Evolutionary conservation across 2,329 filamentous ascomycete genomes (phyloP), one percentile per base, ranked within the genome.

Genomic region (Fusarium guadeloupense): DNA sequence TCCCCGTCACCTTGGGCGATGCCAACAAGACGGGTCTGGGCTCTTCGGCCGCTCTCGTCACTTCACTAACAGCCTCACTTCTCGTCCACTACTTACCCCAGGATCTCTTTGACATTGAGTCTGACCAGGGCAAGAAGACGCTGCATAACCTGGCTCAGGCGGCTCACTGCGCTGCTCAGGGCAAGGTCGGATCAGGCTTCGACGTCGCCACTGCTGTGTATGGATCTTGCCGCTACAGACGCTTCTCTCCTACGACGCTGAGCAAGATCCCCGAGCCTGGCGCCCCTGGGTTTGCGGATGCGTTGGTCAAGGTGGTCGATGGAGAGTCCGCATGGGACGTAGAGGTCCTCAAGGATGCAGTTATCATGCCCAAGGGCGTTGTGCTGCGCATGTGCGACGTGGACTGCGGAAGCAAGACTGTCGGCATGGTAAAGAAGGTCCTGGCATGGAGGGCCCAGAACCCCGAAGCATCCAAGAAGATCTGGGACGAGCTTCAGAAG

Each of bases 1-100:
- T 97, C 77, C 83, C 85, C 37, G 88, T 94, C 14, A 85, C 88
- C 6, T 84, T 99, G 30, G 79, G 83, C 54, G 83, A 88, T 61
- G 93, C 94, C 14, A 90, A 97, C 83, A 99, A 99, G 81, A 99
- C 95, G 0, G 95, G 95, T 3, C 86, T 99, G 25, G 95, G 95
- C 54, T 97, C 93, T 10, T 97, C 93, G 1, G 95, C 95, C 5
- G 95, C 95, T 5, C 85, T 99, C 12, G 94, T 98, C 26, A 98
- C 95, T 2, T 84, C 93, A 34, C 85, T 99, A 34, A 92, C 90
- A 1, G 90, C 89, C 34, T 87, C 91, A 2, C 78, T 96, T 4
- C 84, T 96, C 25, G 78, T 81, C n/a, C 88, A 93, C 78, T 93
- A 93, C 78, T 82, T 93, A 17, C 84, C 87, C 4, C 64, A 50